These are phyloP conservation scores for Chlorella sp. DNA, from an alignment of 139 green algal genomes.

Conservation along the genomic window DNA sequence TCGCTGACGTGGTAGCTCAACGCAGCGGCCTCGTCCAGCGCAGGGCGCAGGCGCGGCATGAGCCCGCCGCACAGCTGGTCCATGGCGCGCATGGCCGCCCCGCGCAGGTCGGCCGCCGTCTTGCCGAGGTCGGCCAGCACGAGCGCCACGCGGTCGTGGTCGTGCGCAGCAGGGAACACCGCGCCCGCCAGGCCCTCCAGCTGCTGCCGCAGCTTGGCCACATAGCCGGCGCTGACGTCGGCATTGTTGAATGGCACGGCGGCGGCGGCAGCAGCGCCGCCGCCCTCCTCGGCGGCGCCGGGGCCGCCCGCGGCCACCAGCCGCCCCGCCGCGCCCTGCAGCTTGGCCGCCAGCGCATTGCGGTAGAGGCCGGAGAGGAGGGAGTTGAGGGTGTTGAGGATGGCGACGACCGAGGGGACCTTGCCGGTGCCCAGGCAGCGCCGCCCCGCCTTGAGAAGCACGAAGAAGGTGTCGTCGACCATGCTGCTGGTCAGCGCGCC, in stretches of 20 bases:
- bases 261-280: conserved; percentile 11
- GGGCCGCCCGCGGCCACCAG: conserved; percentile 14
- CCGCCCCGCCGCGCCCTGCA: conserved; percentile 23
- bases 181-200: conserved; percentile 67
- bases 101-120: conserved; percentile 67
- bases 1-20: conserved; percentile 80
- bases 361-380: conserved; percentile 39
- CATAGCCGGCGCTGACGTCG: conserved; percentile 78
- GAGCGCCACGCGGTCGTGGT: conserved; percentile 71
- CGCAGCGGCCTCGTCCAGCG: conserved; percentile 71
- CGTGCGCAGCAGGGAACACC: conserved; percentile 56
- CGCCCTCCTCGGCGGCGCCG: neutral
- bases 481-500: conserved; percentile 77
- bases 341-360: conserved; percentile 41
- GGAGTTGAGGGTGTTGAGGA: conserved; percentile 51
- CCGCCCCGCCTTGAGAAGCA: conserved; percentile 81
- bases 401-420: conserved; percentile 54
- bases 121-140: conserved; percentile 85
- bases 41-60: conserved; percentile 57
- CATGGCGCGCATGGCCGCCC: conserved; percentile 55
- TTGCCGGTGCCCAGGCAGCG: conserved; percentile 71
- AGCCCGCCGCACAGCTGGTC: conserved; percentile 76
- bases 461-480: conserved; percentile 97
- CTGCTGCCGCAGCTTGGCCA: conserved; percentile 80
- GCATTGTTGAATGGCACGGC: conserved; percentile 77